Conservation (phyloP, 1,284 basidiomycete species). For the Lentinula novae-zelandiae region DNA sequence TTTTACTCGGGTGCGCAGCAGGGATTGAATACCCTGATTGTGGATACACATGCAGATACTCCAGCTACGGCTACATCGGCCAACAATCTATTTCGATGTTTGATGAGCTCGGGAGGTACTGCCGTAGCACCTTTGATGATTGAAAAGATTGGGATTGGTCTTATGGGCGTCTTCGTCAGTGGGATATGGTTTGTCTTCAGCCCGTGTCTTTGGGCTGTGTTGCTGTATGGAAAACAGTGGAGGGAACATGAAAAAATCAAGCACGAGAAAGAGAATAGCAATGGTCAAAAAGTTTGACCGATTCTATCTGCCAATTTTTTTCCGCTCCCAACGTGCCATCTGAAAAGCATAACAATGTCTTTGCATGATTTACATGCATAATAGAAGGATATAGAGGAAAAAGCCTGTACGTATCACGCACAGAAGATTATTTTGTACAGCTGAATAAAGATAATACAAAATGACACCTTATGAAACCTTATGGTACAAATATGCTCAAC, state of each 20-base stretch:
- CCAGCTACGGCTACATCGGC: neutral
- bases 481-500: neutral
- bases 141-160: neutral
- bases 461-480: no score
- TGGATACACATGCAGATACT: neutral
- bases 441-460: no score
- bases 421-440: no score
- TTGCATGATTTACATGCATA: neutral
- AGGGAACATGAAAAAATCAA: neutral
- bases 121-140: neutral
- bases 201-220: neutral
- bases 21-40: neutral
- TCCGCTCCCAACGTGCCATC: no score
- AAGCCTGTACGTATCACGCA: no score
- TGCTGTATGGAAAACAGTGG: neutral
- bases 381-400: no score
- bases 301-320: neutral
- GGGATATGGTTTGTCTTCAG: neutral
- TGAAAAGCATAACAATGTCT: neutral
- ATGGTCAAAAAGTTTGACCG: neutral
- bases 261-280: neutral
- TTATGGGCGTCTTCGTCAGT: neutral
- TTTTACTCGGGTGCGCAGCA: neutral
- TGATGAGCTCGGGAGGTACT: neutral
- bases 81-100: neutral